Conservation (phyloP, 768 basidiomycete species). For the Boletus bicolor region DNA sequence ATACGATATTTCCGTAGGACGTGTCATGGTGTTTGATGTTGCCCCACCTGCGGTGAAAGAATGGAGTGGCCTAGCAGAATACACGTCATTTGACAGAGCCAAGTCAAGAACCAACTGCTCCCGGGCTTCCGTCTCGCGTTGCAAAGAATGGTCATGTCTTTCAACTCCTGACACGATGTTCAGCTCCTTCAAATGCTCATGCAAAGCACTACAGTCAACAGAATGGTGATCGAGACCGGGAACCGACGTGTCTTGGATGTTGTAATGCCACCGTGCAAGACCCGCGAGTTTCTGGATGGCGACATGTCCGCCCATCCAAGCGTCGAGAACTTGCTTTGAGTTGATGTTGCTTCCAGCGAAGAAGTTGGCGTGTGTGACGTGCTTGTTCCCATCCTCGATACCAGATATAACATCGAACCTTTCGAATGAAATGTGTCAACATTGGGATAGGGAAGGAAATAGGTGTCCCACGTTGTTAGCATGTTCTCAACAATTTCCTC, state of each 20-base stretch:
- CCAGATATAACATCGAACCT: conserved; percentile 66
- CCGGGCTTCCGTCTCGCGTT: conserved; percentile 51
- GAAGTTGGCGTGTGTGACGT: conserved; percentile 52
- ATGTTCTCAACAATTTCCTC: conserved; percentile 50
- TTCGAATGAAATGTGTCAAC: background rate
- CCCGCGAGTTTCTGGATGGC: conserved; percentile 36
- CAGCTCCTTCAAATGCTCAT: conserved; percentile 41
- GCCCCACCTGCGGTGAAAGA: background rate
- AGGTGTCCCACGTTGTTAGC: conserved; percentile 53
- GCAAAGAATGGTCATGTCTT: conserved; percentile 38
- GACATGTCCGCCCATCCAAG: conserved; percentile 48
- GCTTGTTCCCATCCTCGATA: conserved; percentile 45
- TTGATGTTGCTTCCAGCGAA: conserved; percentile 53
- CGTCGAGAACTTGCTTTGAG: conserved; percentile 50
- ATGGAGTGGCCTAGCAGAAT: conserved; percentile 40
- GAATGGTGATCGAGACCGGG: conserved; percentile 38
- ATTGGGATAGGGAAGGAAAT: background rate
- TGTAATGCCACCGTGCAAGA: conserved; percentile 52
- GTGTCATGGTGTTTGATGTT: conserved; percentile 8
- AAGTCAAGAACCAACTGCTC: conserved; percentile 66
- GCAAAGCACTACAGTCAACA: conserved; percentile 32
- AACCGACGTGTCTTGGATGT: conserved; percentile 45
- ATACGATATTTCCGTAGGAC: conserved; percentile 45
- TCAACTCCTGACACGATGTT: conserved; percentile 40
- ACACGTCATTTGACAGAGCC: conserved; percentile 54